A percentile compares a stretch with the other conserved stretches of the same genome.
These are phyloP conservation scores for Alternaria conjuncta DNA, from an alignment of 2,329 filamentous ascomycete species.

Conservation along the genomic window DNA sequence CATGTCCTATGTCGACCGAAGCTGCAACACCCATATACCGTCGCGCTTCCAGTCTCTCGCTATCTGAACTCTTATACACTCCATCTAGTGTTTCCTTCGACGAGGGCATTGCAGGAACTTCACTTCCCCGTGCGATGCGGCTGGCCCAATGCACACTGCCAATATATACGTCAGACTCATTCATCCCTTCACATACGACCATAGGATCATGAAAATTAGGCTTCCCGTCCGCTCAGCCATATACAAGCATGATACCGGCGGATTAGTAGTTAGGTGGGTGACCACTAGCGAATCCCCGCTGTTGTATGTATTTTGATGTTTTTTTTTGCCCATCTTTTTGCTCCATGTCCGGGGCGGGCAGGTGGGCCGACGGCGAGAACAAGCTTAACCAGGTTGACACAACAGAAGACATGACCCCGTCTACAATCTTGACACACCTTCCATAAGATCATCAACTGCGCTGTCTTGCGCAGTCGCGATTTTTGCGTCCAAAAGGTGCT, in stretches of 20 bases:
- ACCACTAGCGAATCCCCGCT: neutral
- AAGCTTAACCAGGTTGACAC: neutral
- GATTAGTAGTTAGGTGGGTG: neutral
- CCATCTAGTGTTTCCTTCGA: too few species aligned
- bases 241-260: neutral
- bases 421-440: neutral
- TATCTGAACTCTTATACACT: too few species aligned
- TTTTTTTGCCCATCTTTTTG: neutral
- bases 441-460: neutral
- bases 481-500: neutral
- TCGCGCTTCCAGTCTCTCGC: too few species aligned
- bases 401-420: neutral
- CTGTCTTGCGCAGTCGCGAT: neutral
- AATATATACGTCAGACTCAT: too few species aligned
- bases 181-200: neutral
- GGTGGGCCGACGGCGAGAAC: neutral
- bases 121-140: too few species aligned
- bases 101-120: too few species aligned
- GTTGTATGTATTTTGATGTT: neutral
- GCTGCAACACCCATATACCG: too few species aligned
- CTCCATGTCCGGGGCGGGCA: neutral
- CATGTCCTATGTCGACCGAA: too few species aligned
- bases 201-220: neutral
- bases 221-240: neutral
- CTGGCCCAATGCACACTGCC: too few species aligned